Conservation (phyloP, 768 basidiomycete species). For the Serendipita sp. region DNA sequence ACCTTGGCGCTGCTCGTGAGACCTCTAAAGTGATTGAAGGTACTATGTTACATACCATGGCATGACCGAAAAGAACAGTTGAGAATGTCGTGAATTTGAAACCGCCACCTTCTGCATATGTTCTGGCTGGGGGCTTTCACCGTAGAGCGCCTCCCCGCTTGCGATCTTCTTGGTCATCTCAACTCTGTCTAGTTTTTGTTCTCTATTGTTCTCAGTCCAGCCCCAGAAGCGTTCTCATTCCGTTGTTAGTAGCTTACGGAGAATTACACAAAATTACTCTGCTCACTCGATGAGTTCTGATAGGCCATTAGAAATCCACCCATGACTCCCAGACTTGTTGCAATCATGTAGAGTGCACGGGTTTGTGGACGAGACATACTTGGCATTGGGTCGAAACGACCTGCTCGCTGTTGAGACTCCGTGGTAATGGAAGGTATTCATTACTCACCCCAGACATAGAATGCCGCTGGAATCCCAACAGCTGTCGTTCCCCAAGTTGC, state of each 20-base stretch:
- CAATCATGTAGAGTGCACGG: conserved; percentile 26
- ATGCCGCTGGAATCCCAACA: conserved; percentile 60
- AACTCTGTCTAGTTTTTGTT: conserved; percentile 57
- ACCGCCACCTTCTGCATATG: conserved; percentile 81
- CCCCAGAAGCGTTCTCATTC: conserved; percentile 84
- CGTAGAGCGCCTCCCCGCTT: conserved; percentile 76
- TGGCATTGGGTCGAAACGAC: conserved; percentile 21
- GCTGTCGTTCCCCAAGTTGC: conserved; percentile 68
- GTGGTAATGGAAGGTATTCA: background rate
- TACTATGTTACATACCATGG: conserved; percentile 44
- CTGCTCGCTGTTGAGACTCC: conserved; percentile 12
- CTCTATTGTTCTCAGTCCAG: conserved; percentile 77
- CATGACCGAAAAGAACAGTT: conserved; percentile 72
- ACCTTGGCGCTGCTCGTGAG: conserved; percentile 32
- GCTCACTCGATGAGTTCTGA: conserved; percentile 73
- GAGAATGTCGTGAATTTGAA: conserved; percentile 83
- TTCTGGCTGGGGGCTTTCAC: conserved; percentile 59
- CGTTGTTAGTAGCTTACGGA: conserved; percentile 6
- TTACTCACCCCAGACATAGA: conserved; percentile 65
- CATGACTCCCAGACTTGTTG: conserved; percentile 65
- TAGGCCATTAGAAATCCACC: conserved; percentile 91
- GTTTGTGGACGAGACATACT: conserved; percentile 21
- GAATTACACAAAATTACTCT: background rate
- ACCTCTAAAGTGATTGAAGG: background rate
- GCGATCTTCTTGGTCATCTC: conserved; percentile 62